A percentile compares a stretch with the other conserved stretches of the same genome.
Conservation (phyloP, 2,329 filamentous ascomycete genomes). For the Graphilbum ipis-grandicollis region DNA sequence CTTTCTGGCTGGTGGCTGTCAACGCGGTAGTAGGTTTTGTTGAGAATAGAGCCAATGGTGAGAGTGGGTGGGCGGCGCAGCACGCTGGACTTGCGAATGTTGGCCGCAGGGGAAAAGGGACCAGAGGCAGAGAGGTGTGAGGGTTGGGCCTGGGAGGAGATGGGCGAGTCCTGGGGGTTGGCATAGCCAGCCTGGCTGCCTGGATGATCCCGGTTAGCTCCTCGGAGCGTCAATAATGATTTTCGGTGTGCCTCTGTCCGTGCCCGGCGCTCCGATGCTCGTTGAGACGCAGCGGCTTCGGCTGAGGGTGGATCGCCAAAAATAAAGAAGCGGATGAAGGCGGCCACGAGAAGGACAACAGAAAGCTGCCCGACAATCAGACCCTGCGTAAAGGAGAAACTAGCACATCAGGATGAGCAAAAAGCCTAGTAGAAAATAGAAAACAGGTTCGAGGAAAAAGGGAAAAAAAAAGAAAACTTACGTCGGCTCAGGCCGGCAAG, state of each 20-base stretch:
- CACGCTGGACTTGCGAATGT: slow-evolving; percentile 41
- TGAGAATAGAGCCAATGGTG: slow-evolving; percentile 84
- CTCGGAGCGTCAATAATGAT: slow-evolving; percentile 47
- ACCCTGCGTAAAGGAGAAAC: slow-evolving; percentile 82
- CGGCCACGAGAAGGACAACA: slow-evolving; percentile 75
- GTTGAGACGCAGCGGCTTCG: slow-evolving; percentile 59
- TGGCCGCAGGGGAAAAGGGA: slow-evolving; percentile 13
- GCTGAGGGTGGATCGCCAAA: slow-evolving; percentile 84
- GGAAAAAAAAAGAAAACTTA: slow-evolving; percentile 14
- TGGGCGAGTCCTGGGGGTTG: neutral
- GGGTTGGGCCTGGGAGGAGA: slow-evolving; percentile 15
- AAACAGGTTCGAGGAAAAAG: too few species aligned
- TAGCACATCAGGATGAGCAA: slow-evolving; percentile 36
- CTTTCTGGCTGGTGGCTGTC: slow-evolving; percentile 92
- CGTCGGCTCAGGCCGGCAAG: slow-evolving; percentile 27
- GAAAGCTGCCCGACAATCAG: slow-evolving; percentile 87
- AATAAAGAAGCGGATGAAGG: slow-evolving; percentile 99
- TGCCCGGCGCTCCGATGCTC: slow-evolving; percentile 57
- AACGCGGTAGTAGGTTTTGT: slow-evolving; percentile 96
- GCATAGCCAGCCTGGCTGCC: too few species aligned
- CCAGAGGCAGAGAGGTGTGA: slow-evolving; percentile 6
- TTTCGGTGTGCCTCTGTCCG: slow-evolving; percentile 61
- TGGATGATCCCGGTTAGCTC: too few species aligned
- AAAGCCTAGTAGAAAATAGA: neutral
- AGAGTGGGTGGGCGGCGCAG: slow-evolving; percentile 56